Conservation (phyloP, 768 basidiomycete species). For the Plicaturopsis crispa region DNA sequence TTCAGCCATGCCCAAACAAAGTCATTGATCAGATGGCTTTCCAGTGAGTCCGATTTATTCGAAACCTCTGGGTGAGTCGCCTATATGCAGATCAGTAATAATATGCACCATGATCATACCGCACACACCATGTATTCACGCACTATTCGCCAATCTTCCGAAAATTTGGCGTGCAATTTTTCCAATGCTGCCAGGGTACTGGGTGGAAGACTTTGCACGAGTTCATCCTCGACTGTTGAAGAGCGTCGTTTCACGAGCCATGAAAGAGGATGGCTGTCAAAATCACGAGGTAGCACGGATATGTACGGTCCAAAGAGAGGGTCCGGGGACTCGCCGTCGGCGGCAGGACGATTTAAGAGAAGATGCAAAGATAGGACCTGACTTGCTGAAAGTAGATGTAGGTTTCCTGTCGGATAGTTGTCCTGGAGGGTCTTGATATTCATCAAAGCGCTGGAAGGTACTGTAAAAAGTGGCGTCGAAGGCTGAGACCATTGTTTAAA, state of each 20-base stretch:
- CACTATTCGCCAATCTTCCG: slow-evolving; percentile 50
- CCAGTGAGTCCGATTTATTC: slow-evolving; percentile 1
- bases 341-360: slow-evolving; percentile 50
- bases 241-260: slow-evolving; percentile 40
- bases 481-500: slow-evolving; percentile 30
- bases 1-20: slow-evolving; percentile 92
- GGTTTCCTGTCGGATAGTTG: slow-evolving; percentile 39
- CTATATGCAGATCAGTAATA: too few relatives aligned
- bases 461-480: slow-evolving; percentile 50
- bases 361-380: slow-evolving; percentile 83
- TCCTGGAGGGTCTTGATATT: slow-evolving; percentile 63
- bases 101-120: too few relatives aligned
- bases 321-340: slow-evolving; percentile 38
- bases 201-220: slow-evolving; percentile 43
- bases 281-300: slow-evolving; percentile 63
- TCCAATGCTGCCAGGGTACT: slow-evolving; percentile 33
- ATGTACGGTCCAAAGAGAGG: slow-evolving; percentile 70
- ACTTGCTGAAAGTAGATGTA: slow-evolving; percentile 51
- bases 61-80: slow-evolving; percentile 1
- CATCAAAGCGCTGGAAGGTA: slow-evolving; percentile 66
- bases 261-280: slow-evolving; percentile 76
- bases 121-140: slow-evolving; percentile 47
- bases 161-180: slow-evolving; percentile 39
- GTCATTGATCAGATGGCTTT: slow-evolving; percentile 19
- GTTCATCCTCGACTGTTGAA: slow-evolving; percentile 10